phyloP scores from a whole-genome alignment of 352 stramenopile genomes.

The Globisporangium cylindrosporum region DNA sequence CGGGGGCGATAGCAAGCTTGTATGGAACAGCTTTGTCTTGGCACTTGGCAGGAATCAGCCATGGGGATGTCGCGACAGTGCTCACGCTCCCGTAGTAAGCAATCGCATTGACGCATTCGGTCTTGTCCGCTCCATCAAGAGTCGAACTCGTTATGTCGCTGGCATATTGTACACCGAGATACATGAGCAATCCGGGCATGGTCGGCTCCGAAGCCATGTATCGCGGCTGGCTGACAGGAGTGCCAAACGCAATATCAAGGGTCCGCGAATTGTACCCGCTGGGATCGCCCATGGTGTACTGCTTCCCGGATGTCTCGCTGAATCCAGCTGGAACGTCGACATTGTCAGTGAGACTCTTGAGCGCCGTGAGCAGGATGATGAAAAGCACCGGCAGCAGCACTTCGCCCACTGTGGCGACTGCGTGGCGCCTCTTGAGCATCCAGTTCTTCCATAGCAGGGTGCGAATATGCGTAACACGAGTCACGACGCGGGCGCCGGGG shows the following conservation, averaged over 20 bases:
- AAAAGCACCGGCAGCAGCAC: constrained; percentile 64
- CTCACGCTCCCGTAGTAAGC: constrained; percentile 33
- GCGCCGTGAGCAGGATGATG: constrained; percentile 51
- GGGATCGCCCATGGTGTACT: constrained; percentile 7
- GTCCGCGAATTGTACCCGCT: not conserved
- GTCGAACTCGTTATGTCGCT: constrained; percentile 25
- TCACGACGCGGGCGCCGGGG: constrained; percentile 6
- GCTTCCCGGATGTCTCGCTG: constrained; percentile 29
- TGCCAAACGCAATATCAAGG: constrained; percentile 12
- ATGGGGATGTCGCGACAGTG: constrained; percentile 31
- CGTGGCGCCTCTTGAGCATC: constrained; percentile 69
- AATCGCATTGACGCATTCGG: constrained; percentile 19
- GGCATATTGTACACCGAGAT: constrained; percentile 31
- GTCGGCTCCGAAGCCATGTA: constrained; percentile 52
- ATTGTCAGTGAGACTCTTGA: constrained; percentile 54
- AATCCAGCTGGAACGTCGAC: constrained; percentile 59
- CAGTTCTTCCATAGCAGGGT: constrained; percentile 76
- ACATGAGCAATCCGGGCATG: constrained; percentile 50
- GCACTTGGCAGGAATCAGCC: constrained; percentile 33
- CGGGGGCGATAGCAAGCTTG: constrained; percentile 50
- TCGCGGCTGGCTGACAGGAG: constrained; percentile 11
- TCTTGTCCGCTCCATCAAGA: constrained; percentile 12
- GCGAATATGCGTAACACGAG: constrained; percentile 21
- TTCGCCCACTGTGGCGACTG: constrained; percentile 46
- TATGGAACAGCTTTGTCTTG: constrained; percentile 33